Evolutionary conservation across 2,329 filamentous ascomycete species (phyloP), one percentile per base, ranked within the genome.

Genomic region (Geosmithia putterillii): DNA sequence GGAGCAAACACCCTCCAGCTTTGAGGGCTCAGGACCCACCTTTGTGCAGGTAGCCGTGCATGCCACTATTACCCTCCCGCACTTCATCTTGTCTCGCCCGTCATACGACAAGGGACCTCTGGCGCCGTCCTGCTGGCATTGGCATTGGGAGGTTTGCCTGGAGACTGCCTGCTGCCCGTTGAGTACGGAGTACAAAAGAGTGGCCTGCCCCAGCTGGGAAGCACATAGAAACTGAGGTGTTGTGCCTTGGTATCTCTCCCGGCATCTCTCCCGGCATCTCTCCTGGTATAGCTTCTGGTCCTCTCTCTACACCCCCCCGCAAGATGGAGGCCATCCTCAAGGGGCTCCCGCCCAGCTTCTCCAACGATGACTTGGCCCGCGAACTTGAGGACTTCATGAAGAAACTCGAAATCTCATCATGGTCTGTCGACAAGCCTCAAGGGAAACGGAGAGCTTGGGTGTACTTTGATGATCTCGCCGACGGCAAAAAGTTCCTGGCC

Each of bases 321-420:
- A 43, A n/a, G 6, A 74, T 76, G 65, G 70, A 75, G 47, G 62
- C 70, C 10, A 65, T 65, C 32, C 50, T 75, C 25, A 47, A 43
- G 14, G 63, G 65, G 10, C 57, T 76, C 14, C 70, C 71, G 1
- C 23, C 42, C 9, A 55, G 62, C 22, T 49, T 74, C 23, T 56
- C 61, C 9, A 59, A 67, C 2, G 50, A 61, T 0, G 50, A 49
- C 7, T 53, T 76, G 9, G 52, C 50, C 10, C 50, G 43, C 0
- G 63, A 67, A 41, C 58, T 77, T 2, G 42, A 50, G 15, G 63
- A 65, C 0, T 53, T 62, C 22, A 63, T 75, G 53, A 51, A 54
- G 0, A 48, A 40, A 0, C 56, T 76, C 2, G 45, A 48, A 1
- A 70, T 76, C 40, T 22, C 46, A 1, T 57, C 66, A 7, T 76